These are phyloP conservation scores for Physocladia obscura DNA, from an alignment of 192 early-diverging fungal genomes.

Conservation along the genomic window DNA sequence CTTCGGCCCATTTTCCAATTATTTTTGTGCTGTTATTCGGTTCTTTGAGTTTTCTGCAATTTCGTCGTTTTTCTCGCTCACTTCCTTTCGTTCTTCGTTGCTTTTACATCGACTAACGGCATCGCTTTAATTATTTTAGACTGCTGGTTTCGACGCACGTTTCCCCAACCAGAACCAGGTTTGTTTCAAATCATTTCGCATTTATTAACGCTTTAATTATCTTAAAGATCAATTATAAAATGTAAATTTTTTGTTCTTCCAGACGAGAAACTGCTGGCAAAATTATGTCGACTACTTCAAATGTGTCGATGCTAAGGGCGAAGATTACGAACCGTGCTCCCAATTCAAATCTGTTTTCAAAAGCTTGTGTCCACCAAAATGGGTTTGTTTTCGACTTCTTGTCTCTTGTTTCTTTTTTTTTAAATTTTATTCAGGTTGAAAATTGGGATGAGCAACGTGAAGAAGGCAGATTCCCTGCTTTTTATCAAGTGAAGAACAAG, in stretches of 20 bases:
- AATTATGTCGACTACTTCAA: slow-evolving; percentile 91
- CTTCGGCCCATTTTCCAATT: no score
- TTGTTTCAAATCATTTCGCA: neutral
- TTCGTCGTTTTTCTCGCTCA: no score
- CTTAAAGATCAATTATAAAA: neutral
- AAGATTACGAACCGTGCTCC: slow-evolving; percentile 90
- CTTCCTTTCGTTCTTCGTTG: no score
- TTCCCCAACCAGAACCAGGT: slow-evolving; percentile 99
- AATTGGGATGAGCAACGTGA: slow-evolving; percentile 59
- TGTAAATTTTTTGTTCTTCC: neutral
- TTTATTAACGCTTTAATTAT: slow-evolving; percentile 2
- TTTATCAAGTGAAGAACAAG: slow-evolving; percentile 39
- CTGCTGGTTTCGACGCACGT: slow-evolving; percentile 61
- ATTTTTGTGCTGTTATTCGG: no score
- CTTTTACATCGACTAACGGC: no score
- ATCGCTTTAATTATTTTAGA: no score
- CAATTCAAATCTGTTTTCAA: slow-evolving; percentile 84
- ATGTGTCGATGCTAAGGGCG: slow-evolving; percentile 92
- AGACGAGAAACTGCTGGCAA: slow-evolving; percentile 99
- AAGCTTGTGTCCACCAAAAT: slow-evolving; percentile 86
- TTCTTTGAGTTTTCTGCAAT: no score
- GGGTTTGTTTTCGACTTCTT: slow-evolving; percentile 65
- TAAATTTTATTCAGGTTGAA: slow-evolving; percentile 35
- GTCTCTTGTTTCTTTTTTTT: neutral
- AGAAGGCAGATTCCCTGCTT: slow-evolving; percentile 49